Conservation (phyloP, 2,329 filamentous ascomycete genomes). For the Byssothecium circinans region DNA sequence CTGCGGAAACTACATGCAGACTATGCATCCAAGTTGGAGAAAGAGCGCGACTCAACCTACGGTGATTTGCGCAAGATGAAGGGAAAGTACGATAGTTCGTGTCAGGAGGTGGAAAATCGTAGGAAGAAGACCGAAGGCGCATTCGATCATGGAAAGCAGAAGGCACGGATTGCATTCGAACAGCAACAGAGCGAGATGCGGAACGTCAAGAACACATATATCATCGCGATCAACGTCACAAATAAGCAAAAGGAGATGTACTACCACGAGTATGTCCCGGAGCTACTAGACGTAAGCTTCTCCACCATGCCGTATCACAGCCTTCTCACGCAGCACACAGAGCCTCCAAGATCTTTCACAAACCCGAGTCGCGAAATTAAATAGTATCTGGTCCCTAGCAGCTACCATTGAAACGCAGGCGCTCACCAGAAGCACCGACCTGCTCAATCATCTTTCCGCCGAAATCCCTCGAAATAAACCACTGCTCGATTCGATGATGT, state of each 20-base stretch:
- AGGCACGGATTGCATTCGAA: conserved; percentile 88
- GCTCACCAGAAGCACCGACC: conserved; percentile 70
- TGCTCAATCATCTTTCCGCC: conserved; percentile 70
- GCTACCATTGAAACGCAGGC: conserved; percentile 79
- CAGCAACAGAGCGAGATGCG: conserved; percentile 94
- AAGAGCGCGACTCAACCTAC: conserved; percentile 83
- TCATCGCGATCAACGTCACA: conserved; percentile 93
- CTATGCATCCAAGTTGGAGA: conserved; percentile 84
- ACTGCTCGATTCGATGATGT: conserved; percentile 95
- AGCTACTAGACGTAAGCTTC: conserved; percentile 75
- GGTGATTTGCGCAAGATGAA: conserved; percentile 87
- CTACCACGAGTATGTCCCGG: conserved; percentile 94
- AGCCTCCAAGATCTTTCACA: conserved; percentile 89
- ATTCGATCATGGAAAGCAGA: conserved; percentile 83
- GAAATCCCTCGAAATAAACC: conserved; percentile 90
- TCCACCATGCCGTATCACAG: not conserved
- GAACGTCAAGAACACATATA: conserved; percentile 96
- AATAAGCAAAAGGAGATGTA: conserved; percentile 98
- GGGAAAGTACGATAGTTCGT: conserved; percentile 86
- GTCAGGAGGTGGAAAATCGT: conserved; percentile 90
- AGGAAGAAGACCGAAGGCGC: conserved; percentile 93
- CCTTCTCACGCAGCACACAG: conserved; percentile 31
- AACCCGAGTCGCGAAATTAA: conserved; percentile 80
- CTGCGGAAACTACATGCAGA: conserved; percentile 88
- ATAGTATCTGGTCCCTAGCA: conserved; percentile 81